phyloP scores from a whole-genome alignment of 2,329 filamentous ascomycete species.

The Fusarium sp. region DNA sequence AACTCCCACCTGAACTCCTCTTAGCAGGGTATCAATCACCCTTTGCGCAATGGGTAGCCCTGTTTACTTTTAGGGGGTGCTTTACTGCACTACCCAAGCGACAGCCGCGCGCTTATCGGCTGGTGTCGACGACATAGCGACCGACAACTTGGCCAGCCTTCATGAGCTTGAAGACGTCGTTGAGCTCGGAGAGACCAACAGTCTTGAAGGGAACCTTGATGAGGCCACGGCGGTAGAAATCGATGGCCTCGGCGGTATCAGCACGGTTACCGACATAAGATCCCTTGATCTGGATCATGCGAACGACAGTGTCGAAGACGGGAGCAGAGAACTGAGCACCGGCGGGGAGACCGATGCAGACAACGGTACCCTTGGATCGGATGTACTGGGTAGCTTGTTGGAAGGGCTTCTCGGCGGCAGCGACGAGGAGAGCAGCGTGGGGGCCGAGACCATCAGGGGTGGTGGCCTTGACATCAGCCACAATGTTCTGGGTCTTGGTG shows the following conservation, averaged over 20 bases:
- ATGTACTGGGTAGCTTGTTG: constrained; percentile 93
- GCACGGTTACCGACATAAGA: constrained; percentile 93
- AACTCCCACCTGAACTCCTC: constrained; percentile 47
- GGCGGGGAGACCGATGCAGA: constrained; percentile 90
- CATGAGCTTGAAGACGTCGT: constrained; percentile 83
- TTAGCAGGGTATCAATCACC: constrained; percentile 39
- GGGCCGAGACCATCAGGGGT: constrained; percentile 86
- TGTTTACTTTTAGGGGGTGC: constrained; percentile 20
- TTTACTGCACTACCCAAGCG: constrained; percentile 27
- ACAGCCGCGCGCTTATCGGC: constrained; percentile 59
- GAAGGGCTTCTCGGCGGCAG: constrained; percentile 91
- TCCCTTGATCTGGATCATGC: constrained; percentile 93
- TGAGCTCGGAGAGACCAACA: constrained; percentile 82
- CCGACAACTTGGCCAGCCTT: constrained; percentile 77
- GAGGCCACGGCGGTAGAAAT: constrained; percentile 86
- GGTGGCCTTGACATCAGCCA: constrained; percentile 84
- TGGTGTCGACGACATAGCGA: constrained; percentile 82
- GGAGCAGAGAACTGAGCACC: constrained; percentile 83
- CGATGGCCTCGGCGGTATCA: constrained; percentile 88
- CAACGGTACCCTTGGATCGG: constrained; percentile 81
- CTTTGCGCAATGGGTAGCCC: constrained; percentile 40
- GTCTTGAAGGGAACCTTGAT: constrained; percentile 91
- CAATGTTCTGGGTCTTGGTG: constrained; percentile 77
- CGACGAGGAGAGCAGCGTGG: constrained; percentile 87
- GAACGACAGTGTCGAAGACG: constrained; percentile 88